A percentile compares a stretch with the other conserved stretches of the same genome.
Conservation (phyloP, 169 alveolate genomes). For the Plasmodium knowlesi region DNA sequence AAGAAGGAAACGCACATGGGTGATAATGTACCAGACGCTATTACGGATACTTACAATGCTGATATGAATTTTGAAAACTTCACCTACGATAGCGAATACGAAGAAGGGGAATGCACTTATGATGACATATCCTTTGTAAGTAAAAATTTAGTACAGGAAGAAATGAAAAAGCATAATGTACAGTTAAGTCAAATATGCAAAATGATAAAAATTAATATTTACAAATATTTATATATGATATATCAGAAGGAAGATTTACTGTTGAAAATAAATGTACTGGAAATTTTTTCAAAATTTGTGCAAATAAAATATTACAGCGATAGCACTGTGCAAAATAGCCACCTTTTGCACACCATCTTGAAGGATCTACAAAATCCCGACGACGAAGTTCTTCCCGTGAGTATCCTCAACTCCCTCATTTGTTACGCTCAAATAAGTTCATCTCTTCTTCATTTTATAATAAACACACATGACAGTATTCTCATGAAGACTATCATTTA, state of each 20-base stretch:
- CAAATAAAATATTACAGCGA: constrained; percentile 20
- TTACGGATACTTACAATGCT: background rate
- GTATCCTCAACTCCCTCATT: constrained; percentile 59
- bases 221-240: constrained; percentile 53
- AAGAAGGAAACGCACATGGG: background rate
- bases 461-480: constrained; percentile 32
- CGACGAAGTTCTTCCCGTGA: constrained; percentile 39
- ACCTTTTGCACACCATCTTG: constrained; percentile 28
- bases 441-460: constrained; percentile 1
- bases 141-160: background rate
- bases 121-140: constrained; percentile 24
- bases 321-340: background rate
- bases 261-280: constrained; percentile 70
- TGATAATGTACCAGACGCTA: background rate
- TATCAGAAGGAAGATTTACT: constrained; percentile 65
- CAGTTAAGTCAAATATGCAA: constrained; percentile 3
- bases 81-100: background rate
- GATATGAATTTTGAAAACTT: background rate
- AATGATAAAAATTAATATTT: constrained; percentile 51
- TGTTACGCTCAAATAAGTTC: constrained; percentile 22
- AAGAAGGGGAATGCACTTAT: background rate
- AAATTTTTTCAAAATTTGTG: constrained; percentile 44
- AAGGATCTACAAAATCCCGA: constrained; percentile 7
- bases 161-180: constrained; percentile 43
- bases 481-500: constrained; percentile 37